Evolutionary conservation across 75 land plant genomes (phyloP), one percentile per base, ranked within the genome.

Genomic region (Pinus tabuliformis): DNA sequence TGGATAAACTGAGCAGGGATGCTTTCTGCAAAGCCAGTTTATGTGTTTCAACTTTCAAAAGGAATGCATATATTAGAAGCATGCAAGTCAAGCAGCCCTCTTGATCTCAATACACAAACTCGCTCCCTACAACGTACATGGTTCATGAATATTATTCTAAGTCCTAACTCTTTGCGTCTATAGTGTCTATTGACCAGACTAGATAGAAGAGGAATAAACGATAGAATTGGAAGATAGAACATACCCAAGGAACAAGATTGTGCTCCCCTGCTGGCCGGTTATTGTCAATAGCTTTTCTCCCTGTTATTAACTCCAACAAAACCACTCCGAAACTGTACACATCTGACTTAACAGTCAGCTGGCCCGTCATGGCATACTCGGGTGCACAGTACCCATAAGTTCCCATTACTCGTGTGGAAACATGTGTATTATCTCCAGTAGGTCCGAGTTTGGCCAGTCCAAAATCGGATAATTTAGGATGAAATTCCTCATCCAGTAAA

Each of bases 291-390:
- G 93, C 93, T 77, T 85, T 89, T 72, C 93, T 85, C 3, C 93
- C 91, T 49, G 91, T 89, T 33, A 91, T 86, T 20, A 89, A 75
- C 62, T 91, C 93, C 28, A 91, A 78, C 78, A 89, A 83, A 57
- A 91, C 93, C 62, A 91, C 93, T 7, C 91, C 91, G 76, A 91
- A 91, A 68, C 93, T 91, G 82, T 91, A 91, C 59, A 91, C 91
- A 75, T 91, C 93, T 65, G 91, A 91, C 77, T 91, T 91, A 58
- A 89, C 77, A 13, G 93, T 89, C 70, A 91, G 84, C 81, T 91
- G 91, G 20, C 93, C 93, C 11, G 93, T 91, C 91, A 89, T 91
- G 30, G 93, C 93, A 85, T 91, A 89, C 79, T 91, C 93, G 13
- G 91, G 93, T 56, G 93, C 93, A 89, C 93, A 89, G 74, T 91